Evolutionary conservation across 495 filamentous ascomycete genomes (phyloP), one percentile per base, ranked within the genome.

Genomic region (Penicillium roqueforti): DNA sequence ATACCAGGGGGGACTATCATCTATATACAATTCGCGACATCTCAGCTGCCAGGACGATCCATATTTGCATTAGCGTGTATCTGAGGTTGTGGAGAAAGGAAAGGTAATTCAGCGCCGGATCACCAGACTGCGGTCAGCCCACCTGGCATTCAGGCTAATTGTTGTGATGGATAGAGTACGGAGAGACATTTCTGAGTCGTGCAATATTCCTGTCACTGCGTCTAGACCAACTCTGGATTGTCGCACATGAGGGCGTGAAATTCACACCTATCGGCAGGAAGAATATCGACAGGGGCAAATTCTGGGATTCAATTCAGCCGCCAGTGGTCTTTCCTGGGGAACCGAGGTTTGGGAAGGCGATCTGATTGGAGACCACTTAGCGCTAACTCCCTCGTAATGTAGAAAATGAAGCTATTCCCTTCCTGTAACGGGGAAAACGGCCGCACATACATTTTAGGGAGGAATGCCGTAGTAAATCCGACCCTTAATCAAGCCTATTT

Each of bases 201-300:
- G 13, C 29, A 19, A 45, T 4, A 13, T 46, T 23, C 34, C 20
- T 14, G 8, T 7, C 22, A 16, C 14, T 4, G 4, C 19, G 37
- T 36, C 57, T 59, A 51, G 43, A 20, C 57, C 48, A 34, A 42
- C 9, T 16, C 16, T 14, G 47, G 52, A 52, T 52, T 49, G 52
- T 25, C 45, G 52, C 31, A 26, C 16, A 14, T 40, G 18, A 40
- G 3, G 19, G 43, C 25, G 9, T 4, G 10, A 52, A 51, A 59
- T 57, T 62, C 18, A 53, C 61, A 65, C 61, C 58, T 65, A 65
- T 62, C 55, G 61, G 39, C 20, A 20, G 18, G 10, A 26, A 26
- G n/a, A 5, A 36, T 16, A 43, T 4, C 5, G 20, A 14, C 11
- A 6, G 26, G 6, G 14, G n/a, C 11, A 11, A 37, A 19, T 22